Base-by-base conservation (phyloP, 1,284 basidiomycete species). In the Trichosporon coremiiforme region DNA sequence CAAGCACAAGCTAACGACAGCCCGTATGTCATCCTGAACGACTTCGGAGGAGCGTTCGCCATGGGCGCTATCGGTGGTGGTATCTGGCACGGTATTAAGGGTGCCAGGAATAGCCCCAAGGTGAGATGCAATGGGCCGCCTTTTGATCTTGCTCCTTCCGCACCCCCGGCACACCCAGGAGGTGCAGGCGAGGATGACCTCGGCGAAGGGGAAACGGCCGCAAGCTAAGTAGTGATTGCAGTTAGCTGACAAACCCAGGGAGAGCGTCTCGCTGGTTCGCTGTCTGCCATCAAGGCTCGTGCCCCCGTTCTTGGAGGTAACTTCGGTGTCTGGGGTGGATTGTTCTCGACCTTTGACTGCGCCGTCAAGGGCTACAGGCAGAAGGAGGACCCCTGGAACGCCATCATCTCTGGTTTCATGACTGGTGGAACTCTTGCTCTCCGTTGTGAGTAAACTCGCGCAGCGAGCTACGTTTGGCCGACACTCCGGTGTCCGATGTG, bases 371-470 rank as follows among this genome's bases (percentile, higher is more conserved):
- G 95, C 10, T 93, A 90, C 86, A 87, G 97, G 80, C 96, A 99
- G 86, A 99, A 99, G 84, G 97, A 99, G 85, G 97, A 99, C 84
- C 93, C 95, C 66, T 99, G 95, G 95, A 99, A 99, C 83, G 95
- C 95, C 55, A 98, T 99, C 80, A 92, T 97, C 69, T 94, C 96
- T 63, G 96, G 97, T 57, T 99, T 99, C 86, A 89, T 97, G 88
- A 98, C 96, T 33, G 97, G 97, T 84, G 96, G 96, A 69, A 96
- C 93, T 82, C 85, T 99, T 66, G 97, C 97, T 67, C 89, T 93
- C 73, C 89, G 96, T 85, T 92, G 95, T 97, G 84, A 85, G 93
- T 90, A n/a, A 33, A 4, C 5, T 13, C 15, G 33, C 33, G 9
- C 9, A 35, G 2, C 33, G 33, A 35, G 33, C 33, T 35, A 10